Evolutionary conservation across 2,329 filamentous ascomycete species (phyloP).

Genomic region (Ophiostoma tasmaniense): DNA sequence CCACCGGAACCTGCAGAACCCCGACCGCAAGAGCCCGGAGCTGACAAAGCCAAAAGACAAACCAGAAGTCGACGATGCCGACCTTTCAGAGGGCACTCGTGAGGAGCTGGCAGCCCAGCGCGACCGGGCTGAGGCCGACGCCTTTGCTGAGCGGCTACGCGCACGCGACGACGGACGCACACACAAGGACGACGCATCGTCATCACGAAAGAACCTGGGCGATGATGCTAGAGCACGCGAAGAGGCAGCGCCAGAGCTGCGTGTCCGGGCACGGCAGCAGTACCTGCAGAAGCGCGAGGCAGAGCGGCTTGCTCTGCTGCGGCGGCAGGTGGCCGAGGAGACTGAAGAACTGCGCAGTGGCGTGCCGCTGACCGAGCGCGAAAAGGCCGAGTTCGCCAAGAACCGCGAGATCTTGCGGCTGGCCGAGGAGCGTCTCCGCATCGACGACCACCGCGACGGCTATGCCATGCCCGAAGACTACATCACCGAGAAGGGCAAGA

Average conservation of each 20-base stretch:
- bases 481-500: slow-evolving; percentile 85
- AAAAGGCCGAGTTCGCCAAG: slow-evolving; percentile 80
- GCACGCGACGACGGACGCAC: slow-evolving; percentile 62
- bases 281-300: slow-evolving; percentile 90
- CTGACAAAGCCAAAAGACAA: slow-evolving; percentile 11
- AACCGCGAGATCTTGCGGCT: slow-evolving; percentile 76
- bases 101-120: slow-evolving; percentile 51
- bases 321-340: slow-evolving; percentile 86
- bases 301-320: slow-evolving; percentile 75
- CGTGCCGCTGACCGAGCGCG: slow-evolving; percentile 62
- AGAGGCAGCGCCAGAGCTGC: slow-evolving; percentile 69
- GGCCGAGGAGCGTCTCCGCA: slow-evolving; percentile 74
- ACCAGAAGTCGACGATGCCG: slow-evolving; percentile 31
- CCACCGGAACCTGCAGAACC: slow-evolving; percentile 39
- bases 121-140: slow-evolving; percentile 68
- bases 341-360: slow-evolving; percentile 71
- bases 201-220: slow-evolving; percentile 53
- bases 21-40: slow-evolving; percentile 22
- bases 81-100: slow-evolving; percentile 52
- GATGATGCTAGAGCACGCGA: slow-evolving; percentile 59
- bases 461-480: slow-evolving; percentile 93
- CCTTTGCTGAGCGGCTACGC: slow-evolving; percentile 67
- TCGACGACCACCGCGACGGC: slow-evolving; percentile 87
- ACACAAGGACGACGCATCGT: slow-evolving; percentile 46
- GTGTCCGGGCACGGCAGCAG: slow-evolving; percentile 77